Evolutionary conservation across 148 eudicot species (phyloP), one percentile per base, ranked within the genome.

Genomic region (Silene conica): DNA sequence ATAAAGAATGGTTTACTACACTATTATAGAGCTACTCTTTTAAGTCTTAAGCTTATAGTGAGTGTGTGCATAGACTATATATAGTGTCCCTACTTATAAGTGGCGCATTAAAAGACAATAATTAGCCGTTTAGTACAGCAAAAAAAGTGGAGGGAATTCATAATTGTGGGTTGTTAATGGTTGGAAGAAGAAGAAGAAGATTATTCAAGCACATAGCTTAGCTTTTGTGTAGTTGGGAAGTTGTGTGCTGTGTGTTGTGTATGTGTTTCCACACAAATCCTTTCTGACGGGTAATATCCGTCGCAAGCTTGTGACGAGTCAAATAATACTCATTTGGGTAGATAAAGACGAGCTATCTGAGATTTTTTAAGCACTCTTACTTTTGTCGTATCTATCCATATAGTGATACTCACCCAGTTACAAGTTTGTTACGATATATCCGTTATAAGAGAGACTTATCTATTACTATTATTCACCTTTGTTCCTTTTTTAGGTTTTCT

Each of bases 151-250:
- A 70, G 57, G 78, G 45, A 19, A 74, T 63, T 79, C 65, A 74
- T 67, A 41, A 67, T 63, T 74, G 69, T 63, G 71, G 66, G 82
- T 74, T 70, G 71, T 74, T 74, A 54, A 74, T 70, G 56, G 82
- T 79, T 69, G 82, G 60, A 63, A 68, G 55, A 69, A 31, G 3
- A 31, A 31, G 43, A 38, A 38, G 43, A 38, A 38, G 9, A 38
- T 38, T 7, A 38, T 6, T 38, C 45, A 23, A 62, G 22, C 69
- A 62, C 19, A 57, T 58, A 15, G 19, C 58, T 55, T 63, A 5
- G 65, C 45, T 63, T 66, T 72, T 73, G 45, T 73, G 45, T 74
- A 78, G 73, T 73, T 72, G 68, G 46, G 46, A 46, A 58, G 34
- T 64, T 52, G 64, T 71, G 23, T 20, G 8, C 0, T 31, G 34